Base-by-base conservation (phyloP, 495 filamentous ascomycete genomes). In the Neurospora sp. region DNA sequence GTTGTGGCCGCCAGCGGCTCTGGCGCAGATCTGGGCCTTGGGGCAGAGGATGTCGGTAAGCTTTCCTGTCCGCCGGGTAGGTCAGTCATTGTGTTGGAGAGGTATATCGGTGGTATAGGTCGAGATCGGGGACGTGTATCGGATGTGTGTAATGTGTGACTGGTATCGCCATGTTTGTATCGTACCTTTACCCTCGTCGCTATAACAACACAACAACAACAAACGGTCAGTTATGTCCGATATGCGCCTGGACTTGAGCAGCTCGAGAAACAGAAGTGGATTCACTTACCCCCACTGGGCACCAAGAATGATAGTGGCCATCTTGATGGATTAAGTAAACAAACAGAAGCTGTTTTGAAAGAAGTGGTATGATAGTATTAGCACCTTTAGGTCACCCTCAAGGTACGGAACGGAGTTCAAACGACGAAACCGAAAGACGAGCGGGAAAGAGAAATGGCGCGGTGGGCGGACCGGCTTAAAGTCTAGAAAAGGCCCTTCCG, bases 121-220 rank as follows among this genome's bases (percentile, higher is more conserved):
- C 40, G 40, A 16, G 40, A 40, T 69, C 41, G 39, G 14, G 31
- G 10, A 8, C 12, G n/a, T 40, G 38, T 14, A 35, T 37, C 20
- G 37, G 8, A 38, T 18, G 12, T 65, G 22, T 27, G 48, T n/a
- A 39, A 69, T 72, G 48, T 39, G 12, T 39, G 35, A 37, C 12
- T 22, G 42, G 44, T 69, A 59, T 31, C 20, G 22, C 48, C 35
- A 38, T 70, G 70, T 72, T 3, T 22, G 37, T 70, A 20, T 39
- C 69, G 65, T 93, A 73, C 91, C 91, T 84, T 93, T 91, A 71
- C 88, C 91, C 84, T 93, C 91, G 83, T 92, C 91, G 75, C 91
- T 91, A 82, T 84, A 91, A 82, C 12, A 48, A 65, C 68, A 69
- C 20, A 71, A 31, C 8, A 39, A 70, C 18, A 70, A 39, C 69